Base-by-base conservation (phyloP, 441 rosid genomes). In the Hura crepitans region DNA sequence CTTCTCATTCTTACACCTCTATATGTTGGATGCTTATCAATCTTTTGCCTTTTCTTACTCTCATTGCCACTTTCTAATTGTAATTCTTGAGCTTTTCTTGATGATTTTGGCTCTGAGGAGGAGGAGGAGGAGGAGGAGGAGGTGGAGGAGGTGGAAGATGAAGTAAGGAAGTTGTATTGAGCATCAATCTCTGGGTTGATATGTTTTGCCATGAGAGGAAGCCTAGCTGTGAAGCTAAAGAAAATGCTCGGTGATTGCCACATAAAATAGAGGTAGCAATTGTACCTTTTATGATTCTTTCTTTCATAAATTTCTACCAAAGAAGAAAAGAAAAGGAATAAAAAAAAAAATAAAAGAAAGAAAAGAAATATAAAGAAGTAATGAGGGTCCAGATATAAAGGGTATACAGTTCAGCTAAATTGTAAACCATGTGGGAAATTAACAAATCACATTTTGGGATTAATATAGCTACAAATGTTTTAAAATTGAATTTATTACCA, bases 1-100 rank as follows among this genome's bases (percentile, higher is more conserved):
- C 85, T 85, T 22, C 96, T 71, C 96, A 77, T 86, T 27, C 96
- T 69, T 0, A 89, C 91, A 13, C 96, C 96, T 43, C 89, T 80
- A 54, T 78, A 89, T 15, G 83, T 81, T 0, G 85, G 85, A 69
- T 85, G 92, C 33, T 82, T 81, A 5, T 43, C 50, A 22, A 6
- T 67, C 66, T 79, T 80, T 1, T 54, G 71, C 70, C 72, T 75
- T 59, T 81, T 86, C n/a, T 11, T 78, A 4, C 8, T 45, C 4
- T 60, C 20, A 9, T 56, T 64, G 8, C 33, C 74, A 39, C 18
- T 60, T 51, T 73, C 75, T 49, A 28, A 66, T 31, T 70, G 57
- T 58, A 68, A 37, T 45, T 25, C 20, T 12, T 54, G 62, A 62
- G 51, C 72, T 60, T 81, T 84, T 78, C 79, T 76, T n/a, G 87